Evolutionary conservation across 768 basidiomycete genomes (phyloP), one percentile per base, ranked within the genome.

Genomic region (Amanita exitialis): DNA sequence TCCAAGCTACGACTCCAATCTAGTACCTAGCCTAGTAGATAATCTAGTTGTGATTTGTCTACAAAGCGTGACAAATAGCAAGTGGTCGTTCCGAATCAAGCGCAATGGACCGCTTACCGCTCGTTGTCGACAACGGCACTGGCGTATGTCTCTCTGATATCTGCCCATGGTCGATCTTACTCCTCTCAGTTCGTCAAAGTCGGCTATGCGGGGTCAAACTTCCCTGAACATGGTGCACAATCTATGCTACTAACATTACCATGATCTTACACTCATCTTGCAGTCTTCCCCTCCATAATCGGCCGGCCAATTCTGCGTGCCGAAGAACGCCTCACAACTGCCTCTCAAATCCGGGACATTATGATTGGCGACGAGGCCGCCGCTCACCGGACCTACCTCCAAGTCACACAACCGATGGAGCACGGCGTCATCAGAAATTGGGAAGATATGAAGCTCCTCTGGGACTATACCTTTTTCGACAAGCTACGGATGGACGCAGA

Each of bases 301-400:
- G 96, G 96, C 15, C 86, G 95, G 16, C 95, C 95, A 27, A 99
- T 99, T 64, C 74, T 98, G 55, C 91, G 95, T 53, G 95, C 95
- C 6, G 95, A 98, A 69, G 95, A 98, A 69, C 88, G 95, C 51
- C 82, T 93, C 28, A 87, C 90, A 35, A 75, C 82, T 38, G 75
- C 86, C 9, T 51, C 49, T 8, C 68, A 83, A 57, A 97, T 98
- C 77, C 90, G 90, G 63, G 95, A 99, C 66, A 87, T 97, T 71
- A 96, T 98, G 92, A 73, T 97, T 65, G 96, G 96, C 55, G 95
- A 98, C 74, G 90, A 96, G 64, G 96, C 96, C 21, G 90, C 90
- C 12, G 79, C 84, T 67, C 86, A 91, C 67, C 86, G 96, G 44
- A 94, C 90, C 64, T 97, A 88, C 71, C 83, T 99, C 36, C 94